phyloP scores from a whole-genome alignment of 1,284 basidiomycete genomes.

The Pulchroboletus neoregius region DNA sequence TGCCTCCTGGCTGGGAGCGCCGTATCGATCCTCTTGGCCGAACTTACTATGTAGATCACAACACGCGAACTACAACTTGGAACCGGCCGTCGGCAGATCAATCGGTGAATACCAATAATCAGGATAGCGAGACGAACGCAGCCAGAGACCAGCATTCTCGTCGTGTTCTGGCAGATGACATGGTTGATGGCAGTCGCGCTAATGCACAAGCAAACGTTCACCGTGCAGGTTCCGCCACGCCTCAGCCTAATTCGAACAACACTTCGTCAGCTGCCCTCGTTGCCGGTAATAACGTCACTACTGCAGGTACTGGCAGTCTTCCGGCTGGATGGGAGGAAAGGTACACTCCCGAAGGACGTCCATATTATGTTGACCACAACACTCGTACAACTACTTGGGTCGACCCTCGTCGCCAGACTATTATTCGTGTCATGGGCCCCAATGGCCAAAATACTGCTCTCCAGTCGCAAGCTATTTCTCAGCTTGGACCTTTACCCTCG shows the following conservation, averaged over 20 bases:
- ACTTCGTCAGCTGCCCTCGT: slow-evolving; percentile 41
- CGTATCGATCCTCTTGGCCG: slow-evolving; percentile 88
- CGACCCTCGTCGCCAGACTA: slow-evolving; percentile 86
- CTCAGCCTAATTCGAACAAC: slow-evolving; percentile 31
- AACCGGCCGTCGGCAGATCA: slow-evolving; percentile 64
- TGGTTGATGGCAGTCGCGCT: slow-evolving; percentile 54
- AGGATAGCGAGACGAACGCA: slow-evolving; percentile 60
- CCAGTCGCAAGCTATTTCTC: slow-evolving; percentile 85
- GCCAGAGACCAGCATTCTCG: slow-evolving; percentile 77
- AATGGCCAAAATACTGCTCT: slow-evolving; percentile 77
- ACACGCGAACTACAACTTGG: slow-evolving; percentile 92
- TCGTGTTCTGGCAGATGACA: slow-evolving; percentile 75
- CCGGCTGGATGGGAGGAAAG: slow-evolving; percentile 96
- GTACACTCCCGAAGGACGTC: slow-evolving; percentile 89
- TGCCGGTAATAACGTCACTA: slow-evolving; percentile 59
- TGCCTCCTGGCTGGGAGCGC: slow-evolving; percentile 89
- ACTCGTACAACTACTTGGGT: slow-evolving; percentile 96
- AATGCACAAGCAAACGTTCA: slow-evolving; percentile 34
- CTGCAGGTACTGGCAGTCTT: slow-evolving; percentile 75
- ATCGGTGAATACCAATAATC: slow-evolving; percentile 48
- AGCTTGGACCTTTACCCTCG: slow-evolving; percentile 87
- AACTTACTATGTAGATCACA: slow-evolving; percentile 93
- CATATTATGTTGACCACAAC: slow-evolving; percentile 94
- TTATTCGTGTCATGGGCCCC: slow-evolving; percentile 87
- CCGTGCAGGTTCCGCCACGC: slow-evolving; percentile 35